These are phyloP conservation scores for Fraxinus velutina DNA, from an alignment of 305 asterid species.

Conservation along the genomic window DNA sequence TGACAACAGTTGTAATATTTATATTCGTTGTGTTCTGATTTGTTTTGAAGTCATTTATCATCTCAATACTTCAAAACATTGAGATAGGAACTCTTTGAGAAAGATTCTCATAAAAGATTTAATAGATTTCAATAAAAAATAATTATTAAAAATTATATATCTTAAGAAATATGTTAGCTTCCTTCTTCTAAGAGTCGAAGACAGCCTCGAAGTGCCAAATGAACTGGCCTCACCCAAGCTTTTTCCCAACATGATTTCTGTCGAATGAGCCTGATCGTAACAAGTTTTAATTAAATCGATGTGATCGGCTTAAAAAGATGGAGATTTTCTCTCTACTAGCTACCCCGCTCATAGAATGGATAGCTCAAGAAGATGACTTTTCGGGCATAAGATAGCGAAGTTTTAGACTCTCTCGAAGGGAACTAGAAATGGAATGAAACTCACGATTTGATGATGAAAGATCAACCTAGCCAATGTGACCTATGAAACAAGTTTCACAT, in stretches of 20 bases:
- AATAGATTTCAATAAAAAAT: too few species aligned
- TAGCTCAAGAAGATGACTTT: too few species aligned
- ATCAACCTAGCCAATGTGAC: background rate
- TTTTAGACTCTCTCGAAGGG: background rate
- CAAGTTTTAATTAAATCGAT: too few species aligned
- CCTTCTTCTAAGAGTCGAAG: too few species aligned
- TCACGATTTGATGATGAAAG: background rate
- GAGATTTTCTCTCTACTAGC: background rate
- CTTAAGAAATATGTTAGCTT: too few species aligned
- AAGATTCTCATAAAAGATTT: background rate
- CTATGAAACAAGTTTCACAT: background rate
- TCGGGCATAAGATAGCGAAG: background rate
- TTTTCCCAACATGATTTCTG: too few species aligned
- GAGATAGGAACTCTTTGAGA: background rate
- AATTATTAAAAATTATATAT: too few species aligned
- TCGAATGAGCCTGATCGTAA: background rate
- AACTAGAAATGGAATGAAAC: background rate
- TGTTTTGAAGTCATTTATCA: background rate
- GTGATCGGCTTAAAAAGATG: background rate
- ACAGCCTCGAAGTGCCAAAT: too few species aligned
- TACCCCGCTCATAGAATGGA: background rate
- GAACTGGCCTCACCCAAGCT: too few species aligned
- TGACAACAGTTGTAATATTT: too few species aligned
- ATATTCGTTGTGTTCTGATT: background rate
- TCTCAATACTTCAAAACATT: background rate